Conservation (phyloP, 2,329 filamentous ascomycete genomes). For the Fusarium torreyae region DNA sequence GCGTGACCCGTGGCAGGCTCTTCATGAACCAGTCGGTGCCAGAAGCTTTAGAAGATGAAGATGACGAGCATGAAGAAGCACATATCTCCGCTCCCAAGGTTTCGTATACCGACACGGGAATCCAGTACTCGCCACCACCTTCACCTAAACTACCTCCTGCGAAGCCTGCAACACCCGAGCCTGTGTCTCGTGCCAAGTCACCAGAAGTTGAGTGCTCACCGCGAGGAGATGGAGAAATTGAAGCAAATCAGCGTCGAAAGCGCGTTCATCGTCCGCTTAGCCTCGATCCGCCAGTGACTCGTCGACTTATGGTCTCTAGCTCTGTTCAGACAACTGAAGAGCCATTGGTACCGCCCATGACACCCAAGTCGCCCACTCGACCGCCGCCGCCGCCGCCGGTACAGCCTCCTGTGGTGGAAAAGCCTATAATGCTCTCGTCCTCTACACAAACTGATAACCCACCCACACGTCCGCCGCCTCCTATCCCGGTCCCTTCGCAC, state of each 20-base stretch:
- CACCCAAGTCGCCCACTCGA: slow-evolving; percentile 68
- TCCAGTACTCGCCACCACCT: slow-evolving; percentile 87
- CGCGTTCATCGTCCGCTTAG: slow-evolving; percentile 70
- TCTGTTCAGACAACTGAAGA: slow-evolving; percentile 74
- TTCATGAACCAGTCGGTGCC: slow-evolving; percentile 69
- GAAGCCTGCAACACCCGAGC: slow-evolving; percentile 62
- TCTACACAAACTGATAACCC: slow-evolving; percentile 73
- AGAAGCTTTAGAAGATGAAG: slow-evolving; percentile 69
- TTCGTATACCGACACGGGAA: slow-evolving; percentile 79
- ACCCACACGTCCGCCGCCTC: slow-evolving; percentile 15
- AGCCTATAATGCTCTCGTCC: slow-evolving; percentile 64
- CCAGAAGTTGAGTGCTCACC: slow-evolving; percentile 61
- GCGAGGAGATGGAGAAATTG: slow-evolving; percentile 71
- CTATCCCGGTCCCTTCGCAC: slow-evolving; percentile 39
- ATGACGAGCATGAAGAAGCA: slow-evolving; percentile 66
- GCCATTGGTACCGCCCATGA: slow-evolving; percentile 76
- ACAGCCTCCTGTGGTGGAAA: slow-evolving; percentile 53
- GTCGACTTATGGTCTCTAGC: slow-evolving; percentile 73
- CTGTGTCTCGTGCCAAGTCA: slow-evolving; percentile 56
- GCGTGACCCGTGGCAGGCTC: slow-evolving; percentile 67
- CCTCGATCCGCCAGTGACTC: slow-evolving; percentile 61
- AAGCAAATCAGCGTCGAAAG: slow-evolving; percentile 82
- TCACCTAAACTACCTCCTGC: slow-evolving; percentile 71
- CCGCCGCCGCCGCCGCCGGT: slow-evolving; percentile 57
- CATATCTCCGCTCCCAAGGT: slow-evolving; percentile 55